Percentiles rank a stretch among this genome's conserved stretches.
Evolutionary conservation across 2,329 filamentous ascomycete species (phyloP).

Genomic region (Venturia effusa): DNA sequence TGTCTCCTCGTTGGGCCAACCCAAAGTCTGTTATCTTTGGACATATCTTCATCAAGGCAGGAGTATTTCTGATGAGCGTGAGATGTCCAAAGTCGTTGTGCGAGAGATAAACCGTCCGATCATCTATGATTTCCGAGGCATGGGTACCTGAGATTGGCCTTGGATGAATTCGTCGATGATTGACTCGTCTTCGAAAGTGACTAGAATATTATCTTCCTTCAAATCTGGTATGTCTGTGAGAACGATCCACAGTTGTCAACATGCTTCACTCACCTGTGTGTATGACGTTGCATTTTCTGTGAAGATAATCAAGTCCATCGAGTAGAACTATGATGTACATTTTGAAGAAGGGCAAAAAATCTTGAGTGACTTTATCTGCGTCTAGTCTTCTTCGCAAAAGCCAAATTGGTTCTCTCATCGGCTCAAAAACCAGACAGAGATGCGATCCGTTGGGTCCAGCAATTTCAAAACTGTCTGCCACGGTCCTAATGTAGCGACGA

Average conservation of each 20-base stretch:
- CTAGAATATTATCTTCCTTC: constrained; percentile 13
- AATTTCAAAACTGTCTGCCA: constrained; percentile 25
- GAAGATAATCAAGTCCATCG: constrained; percentile 30
- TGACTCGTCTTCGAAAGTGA: constrained; percentile 16
- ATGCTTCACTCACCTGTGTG: constrained; percentile 27
- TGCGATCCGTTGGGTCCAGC: constrained; percentile 21
- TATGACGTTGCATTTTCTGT: constrained; percentile 28
- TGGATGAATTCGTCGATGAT: constrained; percentile 15
- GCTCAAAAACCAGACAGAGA: constrained; percentile 28
- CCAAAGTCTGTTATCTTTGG: constrained; percentile 20
- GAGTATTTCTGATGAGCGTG: background rate
- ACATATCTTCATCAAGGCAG: constrained; percentile 9
- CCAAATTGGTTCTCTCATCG: constrained; percentile 29
- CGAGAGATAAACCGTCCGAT: constrained; percentile 20
- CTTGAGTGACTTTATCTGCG: constrained; percentile 12
- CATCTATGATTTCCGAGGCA: constrained; percentile 9
- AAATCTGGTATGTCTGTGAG: constrained; percentile 9
- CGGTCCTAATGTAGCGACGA: constrained; percentile 20
- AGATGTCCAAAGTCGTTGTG: constrained; percentile 19
- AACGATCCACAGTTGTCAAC: too few species aligned
- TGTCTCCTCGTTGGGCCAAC: constrained; percentile 15
- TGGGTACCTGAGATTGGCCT: constrained; percentile 15
- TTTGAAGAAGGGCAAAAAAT: constrained; percentile 22
- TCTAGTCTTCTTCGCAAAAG: constrained; percentile 24
- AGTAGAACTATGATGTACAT: constrained; percentile 27